These are phyloP conservation scores for Apocynum venetum DNA, from an alignment of 257 asterid genomes.

Conservation along the genomic window DNA sequence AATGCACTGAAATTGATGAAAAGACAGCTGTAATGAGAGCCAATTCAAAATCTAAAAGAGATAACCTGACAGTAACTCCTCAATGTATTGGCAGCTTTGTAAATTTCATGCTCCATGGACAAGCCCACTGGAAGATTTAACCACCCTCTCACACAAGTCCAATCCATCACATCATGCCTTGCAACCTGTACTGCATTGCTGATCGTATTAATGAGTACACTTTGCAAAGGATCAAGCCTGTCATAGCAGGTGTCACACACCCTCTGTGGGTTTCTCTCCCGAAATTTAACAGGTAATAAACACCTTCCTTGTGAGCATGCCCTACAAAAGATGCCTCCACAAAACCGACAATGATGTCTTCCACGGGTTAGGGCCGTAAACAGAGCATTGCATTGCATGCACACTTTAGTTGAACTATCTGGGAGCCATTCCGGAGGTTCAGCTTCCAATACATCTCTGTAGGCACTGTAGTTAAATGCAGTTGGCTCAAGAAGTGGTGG, in stretches of 20 bases:
- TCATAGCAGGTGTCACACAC: constrained; percentile 98
- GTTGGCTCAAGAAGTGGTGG: constrained; percentile 80
- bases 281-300: constrained; percentile 75
- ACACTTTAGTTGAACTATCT: constrained; percentile 67
- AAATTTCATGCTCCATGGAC: constrained; percentile 95
- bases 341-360: constrained; percentile 96
- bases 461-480: constrained; percentile 55
- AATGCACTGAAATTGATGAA: background rate
- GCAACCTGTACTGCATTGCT: constrained; percentile 90
- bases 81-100: constrained; percentile 73
- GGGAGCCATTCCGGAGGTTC: constrained; percentile 99
- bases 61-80: constrained; percentile 73
- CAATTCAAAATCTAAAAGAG: constrained; percentile 7
- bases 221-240: constrained; percentile 92
- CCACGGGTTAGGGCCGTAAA: constrained; percentile 95
- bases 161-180: constrained; percentile 96
- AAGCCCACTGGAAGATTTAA: constrained; percentile 94
- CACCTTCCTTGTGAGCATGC: constrained; percentile 92
- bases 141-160: constrained; percentile 98
- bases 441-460: constrained; percentile 85
- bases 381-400: constrained; percentile 92
- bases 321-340: constrained; percentile 94
- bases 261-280: constrained; percentile 95
- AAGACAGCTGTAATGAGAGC: background rate
- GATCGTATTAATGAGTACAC: constrained; percentile 74